Conservation (phyloP, 805 yeast species). For the Ogataea corticis region DNA sequence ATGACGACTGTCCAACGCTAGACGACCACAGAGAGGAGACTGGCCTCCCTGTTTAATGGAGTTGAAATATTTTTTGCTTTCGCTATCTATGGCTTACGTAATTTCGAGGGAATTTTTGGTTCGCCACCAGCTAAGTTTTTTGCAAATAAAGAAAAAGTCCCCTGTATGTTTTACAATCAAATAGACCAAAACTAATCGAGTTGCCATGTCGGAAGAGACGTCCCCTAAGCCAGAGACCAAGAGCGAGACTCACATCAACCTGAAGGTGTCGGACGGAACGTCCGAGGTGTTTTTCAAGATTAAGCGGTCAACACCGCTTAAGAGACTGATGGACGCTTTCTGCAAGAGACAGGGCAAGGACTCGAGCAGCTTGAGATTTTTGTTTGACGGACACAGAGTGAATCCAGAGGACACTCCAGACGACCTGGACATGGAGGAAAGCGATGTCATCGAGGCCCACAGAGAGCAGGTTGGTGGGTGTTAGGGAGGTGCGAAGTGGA, state of each 20-base stretch:
- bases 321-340: conserved; percentile 95
- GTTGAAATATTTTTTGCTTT: too few relatives aligned
- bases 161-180: not conserved
- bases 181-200: not conserved
- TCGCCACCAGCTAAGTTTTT: not conserved
- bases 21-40: conserved; percentile 4
- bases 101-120: not conserved
- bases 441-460: conserved; percentile 95
- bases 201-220: conserved; percentile 32
- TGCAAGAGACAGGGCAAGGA: conserved; percentile 97
- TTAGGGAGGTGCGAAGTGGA: not conserved
- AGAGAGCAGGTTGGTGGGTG: conserved; percentile 86
- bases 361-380: conserved; percentile 76
- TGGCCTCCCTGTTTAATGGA: conserved; percentile 3
- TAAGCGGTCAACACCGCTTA: conserved; percentile 87
- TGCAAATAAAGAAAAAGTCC: not conserved
- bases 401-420: conserved; percentile 90
- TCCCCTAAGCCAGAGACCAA: conserved; percentile 41
- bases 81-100: too few relatives aligned
- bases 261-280: conserved; percentile 91
- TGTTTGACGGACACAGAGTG: conserved; percentile 91
- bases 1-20: conserved; percentile 10
- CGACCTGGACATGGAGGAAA: conserved; percentile 89
- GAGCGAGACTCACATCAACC: conserved; percentile 71
- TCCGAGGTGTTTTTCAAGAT: conserved; percentile 96